A percentile compares a stretch with the other conserved stretches of the same genome.
phyloP scores from a whole-genome alignment of 306 rosid genomes.

The Lithocarpus polystachyus region DNA sequence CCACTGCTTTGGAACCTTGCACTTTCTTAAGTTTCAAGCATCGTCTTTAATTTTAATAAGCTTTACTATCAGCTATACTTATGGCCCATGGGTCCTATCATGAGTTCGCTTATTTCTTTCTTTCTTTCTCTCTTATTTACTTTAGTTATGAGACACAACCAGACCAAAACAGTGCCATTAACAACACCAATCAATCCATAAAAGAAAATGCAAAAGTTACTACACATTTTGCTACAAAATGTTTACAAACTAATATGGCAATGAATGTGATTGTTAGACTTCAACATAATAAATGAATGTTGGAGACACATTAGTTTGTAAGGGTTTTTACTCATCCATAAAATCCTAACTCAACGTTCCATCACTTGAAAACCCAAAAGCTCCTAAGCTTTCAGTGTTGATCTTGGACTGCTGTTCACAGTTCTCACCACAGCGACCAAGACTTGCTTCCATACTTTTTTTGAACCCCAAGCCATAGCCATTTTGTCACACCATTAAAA shows the following conservation, averaged over 20 bases:
- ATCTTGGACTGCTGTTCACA: neutral
- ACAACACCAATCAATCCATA: neutral
- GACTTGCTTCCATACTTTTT: neutral
- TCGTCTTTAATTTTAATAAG: too few relatives aligned
- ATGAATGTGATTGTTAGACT: too few relatives aligned
- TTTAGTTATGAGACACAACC: neutral
- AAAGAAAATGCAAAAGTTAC: neutral
- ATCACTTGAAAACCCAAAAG: neutral
- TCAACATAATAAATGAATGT: too few relatives aligned
- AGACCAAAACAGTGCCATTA: neutral
- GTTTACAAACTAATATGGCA: too few relatives aligned
- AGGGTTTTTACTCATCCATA: neutral
- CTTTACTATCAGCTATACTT: too few relatives aligned
- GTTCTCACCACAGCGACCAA: neutral
- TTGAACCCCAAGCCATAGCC: neutral
- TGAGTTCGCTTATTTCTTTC: neutral
- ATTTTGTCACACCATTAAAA: neutral
- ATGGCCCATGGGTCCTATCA: neutral
- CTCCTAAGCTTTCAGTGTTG: neutral
- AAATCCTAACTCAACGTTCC: neutral
- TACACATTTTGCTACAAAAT: too few relatives aligned
- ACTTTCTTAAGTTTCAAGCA: too few relatives aligned
- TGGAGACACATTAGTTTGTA: too few relatives aligned
- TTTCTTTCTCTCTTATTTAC: neutral
- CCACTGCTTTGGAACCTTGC: neutral